These are phyloP conservation scores for Phytophthora crassamura DNA, from an alignment of 352 stramenopile genomes.

Conservation along the genomic window DNA sequence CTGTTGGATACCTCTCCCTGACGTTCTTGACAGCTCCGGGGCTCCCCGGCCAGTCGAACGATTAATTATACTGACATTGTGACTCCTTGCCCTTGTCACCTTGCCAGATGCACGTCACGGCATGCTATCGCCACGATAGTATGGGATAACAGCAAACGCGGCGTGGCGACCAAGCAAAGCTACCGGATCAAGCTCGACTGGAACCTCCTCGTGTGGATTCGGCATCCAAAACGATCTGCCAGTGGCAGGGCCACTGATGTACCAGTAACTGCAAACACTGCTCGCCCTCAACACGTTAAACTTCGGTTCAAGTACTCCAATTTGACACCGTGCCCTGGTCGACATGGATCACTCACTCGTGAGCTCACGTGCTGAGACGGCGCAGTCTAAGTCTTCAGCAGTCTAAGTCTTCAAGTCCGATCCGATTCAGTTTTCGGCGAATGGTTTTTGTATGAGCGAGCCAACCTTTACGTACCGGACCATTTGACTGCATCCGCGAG, in stretches of 20 bases:
- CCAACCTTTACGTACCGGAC: conserved; percentile 20
- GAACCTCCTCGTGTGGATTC: too few species aligned
- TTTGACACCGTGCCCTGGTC: conserved; percentile 10
- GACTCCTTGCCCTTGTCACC: not conserved
- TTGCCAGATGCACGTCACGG: not conserved
- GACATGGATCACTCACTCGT: not conserved
- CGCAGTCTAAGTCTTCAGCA: conserved; percentile 19
- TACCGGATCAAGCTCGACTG: not conserved
- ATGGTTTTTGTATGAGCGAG: too few species aligned
- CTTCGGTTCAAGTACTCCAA: too few species aligned
- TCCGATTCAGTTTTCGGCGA: too few species aligned
- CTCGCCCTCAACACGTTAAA: too few species aligned
- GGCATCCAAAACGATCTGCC: too few species aligned
- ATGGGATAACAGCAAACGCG: conserved; percentile 5
- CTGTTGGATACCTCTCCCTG: conserved; percentile 12
- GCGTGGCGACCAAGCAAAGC: not conserved
- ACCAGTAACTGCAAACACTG: too few species aligned
- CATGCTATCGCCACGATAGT: conserved; percentile 15
- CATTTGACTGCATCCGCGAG: conserved; percentile 14
- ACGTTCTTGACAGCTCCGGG: not conserved
- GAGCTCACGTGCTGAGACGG: conserved; percentile 16
- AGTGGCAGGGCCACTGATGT: too few species aligned
- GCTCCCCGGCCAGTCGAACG: too few species aligned
- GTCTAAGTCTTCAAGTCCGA: too few species aligned
- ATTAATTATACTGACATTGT: not conserved